Conservation (phyloP, 352 stramenopile genomes). For the Thraustochytrium sp. region DNA sequence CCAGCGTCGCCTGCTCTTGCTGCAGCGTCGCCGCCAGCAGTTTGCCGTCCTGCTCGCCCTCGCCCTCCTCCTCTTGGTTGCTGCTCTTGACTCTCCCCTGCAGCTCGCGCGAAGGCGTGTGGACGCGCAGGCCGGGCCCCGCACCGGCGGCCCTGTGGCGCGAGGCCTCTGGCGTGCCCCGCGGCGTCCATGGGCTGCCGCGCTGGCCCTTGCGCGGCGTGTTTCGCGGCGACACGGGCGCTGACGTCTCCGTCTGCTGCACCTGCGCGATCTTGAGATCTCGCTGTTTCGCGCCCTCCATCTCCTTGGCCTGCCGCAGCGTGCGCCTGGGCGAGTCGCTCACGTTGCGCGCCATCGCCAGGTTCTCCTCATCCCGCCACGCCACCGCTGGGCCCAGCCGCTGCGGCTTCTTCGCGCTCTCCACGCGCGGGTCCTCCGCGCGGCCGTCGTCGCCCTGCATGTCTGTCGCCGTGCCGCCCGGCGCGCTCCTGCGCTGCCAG, state of each 20-base stretch:
- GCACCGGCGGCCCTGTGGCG: background rate
- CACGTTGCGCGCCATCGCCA: background rate
- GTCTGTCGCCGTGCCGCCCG: no score
- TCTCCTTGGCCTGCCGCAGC: background rate
- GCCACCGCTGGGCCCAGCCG: background rate
- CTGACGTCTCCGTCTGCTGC: background rate
- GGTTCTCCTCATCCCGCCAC: background rate
- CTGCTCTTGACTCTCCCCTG: background rate
- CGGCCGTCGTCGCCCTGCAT: no score
- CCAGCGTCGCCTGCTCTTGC: constrained; percentile 68
- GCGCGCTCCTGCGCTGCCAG: no score
- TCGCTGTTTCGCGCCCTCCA: background rate
- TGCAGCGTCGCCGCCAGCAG: constrained; percentile 71
- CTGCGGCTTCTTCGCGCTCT: background rate
- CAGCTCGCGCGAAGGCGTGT: no score
- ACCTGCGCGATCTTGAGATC: background rate
- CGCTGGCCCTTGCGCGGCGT: background rate
- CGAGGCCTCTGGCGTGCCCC: background rate
- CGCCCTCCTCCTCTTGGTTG: background rate
- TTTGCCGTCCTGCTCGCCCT: constrained; percentile 60
- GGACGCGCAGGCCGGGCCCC: background rate
- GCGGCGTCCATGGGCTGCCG: background rate
- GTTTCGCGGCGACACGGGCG: background rate
- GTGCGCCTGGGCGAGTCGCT: background rate
- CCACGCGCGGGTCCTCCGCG: background rate